Conservation (phyloP, 2,329 filamentous ascomycete genomes). For the Zalaria obscura region DNA sequence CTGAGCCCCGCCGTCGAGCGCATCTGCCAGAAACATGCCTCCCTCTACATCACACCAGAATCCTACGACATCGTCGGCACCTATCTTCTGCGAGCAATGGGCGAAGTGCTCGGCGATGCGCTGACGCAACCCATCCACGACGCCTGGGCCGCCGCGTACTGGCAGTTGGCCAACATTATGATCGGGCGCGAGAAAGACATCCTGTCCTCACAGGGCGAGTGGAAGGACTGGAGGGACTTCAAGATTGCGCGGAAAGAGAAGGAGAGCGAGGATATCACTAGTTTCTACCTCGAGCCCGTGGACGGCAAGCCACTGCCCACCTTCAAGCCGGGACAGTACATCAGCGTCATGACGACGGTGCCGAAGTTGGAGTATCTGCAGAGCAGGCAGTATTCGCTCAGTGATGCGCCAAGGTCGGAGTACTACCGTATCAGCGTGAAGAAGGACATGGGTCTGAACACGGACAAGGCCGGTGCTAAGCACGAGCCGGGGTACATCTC, state of each 20-base stretch:
- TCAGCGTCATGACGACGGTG: conserved; percentile 47
- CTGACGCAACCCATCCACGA: conserved; percentile 50
- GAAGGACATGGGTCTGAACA: conserved; percentile 42
- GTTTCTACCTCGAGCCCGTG: conserved; percentile 53
- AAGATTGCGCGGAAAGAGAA: conserved; percentile 48
- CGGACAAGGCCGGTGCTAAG: conserved; percentile 29
- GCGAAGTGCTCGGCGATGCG: conserved; percentile 49
- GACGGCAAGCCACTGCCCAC: conserved; percentile 46
- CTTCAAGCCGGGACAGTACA: conserved; percentile 60
- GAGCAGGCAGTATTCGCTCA: conserved; percentile 59
- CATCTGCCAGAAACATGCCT: conserved; percentile 66
- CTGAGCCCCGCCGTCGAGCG: conserved; percentile 46
- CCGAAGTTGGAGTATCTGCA: conserved; percentile 48
- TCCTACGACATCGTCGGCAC: conserved; percentile 59
- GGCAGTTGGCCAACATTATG: conserved; percentile 58
- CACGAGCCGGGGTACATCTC: conserved; percentile 51
- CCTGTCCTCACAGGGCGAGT: conserved; percentile 46
- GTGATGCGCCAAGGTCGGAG: conserved; percentile 45
- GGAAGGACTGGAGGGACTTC: conserved; percentile 56
- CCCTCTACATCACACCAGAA: conserved; percentile 51
- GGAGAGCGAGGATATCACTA: conserved; percentile 51
- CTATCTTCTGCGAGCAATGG: conserved; percentile 54
- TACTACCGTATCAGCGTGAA: conserved; percentile 62
- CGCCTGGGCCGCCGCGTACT: conserved; percentile 60
- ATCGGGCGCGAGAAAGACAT: conserved; percentile 51